phyloP scores from a whole-genome alignment of 768 basidiomycete genomes.

The Crassisporium funariophilum region DNA sequence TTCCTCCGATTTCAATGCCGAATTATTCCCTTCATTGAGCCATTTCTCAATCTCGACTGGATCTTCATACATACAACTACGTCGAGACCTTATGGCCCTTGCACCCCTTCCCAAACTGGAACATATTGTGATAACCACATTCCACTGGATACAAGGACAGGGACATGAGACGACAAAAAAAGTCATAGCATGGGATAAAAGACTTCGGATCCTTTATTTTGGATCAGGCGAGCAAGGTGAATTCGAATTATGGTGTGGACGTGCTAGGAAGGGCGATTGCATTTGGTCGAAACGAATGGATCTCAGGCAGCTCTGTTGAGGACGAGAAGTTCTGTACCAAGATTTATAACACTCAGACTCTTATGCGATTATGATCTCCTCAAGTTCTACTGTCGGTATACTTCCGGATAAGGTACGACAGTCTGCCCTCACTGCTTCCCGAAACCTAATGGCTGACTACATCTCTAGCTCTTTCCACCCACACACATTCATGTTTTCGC shows the following conservation, averaged over 20 bases:
- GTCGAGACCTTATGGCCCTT: background rate
- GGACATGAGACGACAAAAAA: constrained; percentile 13
- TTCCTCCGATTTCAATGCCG: constrained; percentile 8
- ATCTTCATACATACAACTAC: background rate
- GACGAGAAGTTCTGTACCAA: no score
- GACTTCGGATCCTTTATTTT: constrained; percentile 18
- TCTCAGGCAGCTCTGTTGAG: constrained; percentile 7
- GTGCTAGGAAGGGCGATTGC: constrained; percentile 10
- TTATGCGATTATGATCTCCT: no score
- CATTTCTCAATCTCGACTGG: constrained; percentile 15
- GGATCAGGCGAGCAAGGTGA: constrained; percentile 13
- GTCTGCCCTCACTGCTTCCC: no score
- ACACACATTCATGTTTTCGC: no score
- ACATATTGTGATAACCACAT: constrained; percentile 20
- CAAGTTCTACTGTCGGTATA: no score
- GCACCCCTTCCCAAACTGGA: constrained; percentile 8
- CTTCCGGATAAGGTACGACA: no score
- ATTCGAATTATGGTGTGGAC: constrained; percentile 21
- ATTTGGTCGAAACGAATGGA: constrained; percentile 15
- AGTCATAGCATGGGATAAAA: constrained; percentile 8
- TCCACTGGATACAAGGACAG: constrained; percentile 16
- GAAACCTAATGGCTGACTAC: no score
- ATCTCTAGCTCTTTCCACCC: no score
- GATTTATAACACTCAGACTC: no score
- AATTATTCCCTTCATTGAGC: constrained; percentile 16